Conservation (phyloP, 768 basidiomycete genomes). For the Rossbeevera mucosa region DNA sequence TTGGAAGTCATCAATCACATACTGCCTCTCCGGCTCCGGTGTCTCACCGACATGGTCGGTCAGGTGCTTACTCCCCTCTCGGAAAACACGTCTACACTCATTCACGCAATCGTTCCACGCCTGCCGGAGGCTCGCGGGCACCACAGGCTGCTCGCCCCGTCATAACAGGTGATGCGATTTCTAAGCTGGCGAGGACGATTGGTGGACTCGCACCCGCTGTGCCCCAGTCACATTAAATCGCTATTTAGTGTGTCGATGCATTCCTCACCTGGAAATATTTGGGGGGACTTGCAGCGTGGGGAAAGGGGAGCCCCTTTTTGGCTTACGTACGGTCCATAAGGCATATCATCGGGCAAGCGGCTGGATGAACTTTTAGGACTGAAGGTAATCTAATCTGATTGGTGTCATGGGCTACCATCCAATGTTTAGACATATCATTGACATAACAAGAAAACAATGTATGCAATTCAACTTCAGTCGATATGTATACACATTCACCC, state of each 20-base stretch:
- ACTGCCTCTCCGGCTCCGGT: constrained; percentile 20
- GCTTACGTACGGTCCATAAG: too few relatives aligned
- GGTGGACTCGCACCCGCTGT: constrained; percentile 34
- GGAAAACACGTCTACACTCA: constrained; percentile 35
- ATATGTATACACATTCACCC: not conserved
- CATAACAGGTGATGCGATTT: constrained; percentile 67
- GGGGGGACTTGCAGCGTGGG: too few relatives aligned
- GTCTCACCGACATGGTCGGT: constrained; percentile 36
- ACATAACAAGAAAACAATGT: not conserved
- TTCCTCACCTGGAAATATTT: too few relatives aligned
- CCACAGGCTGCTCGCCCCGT: constrained; percentile 58
- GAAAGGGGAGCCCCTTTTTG: too few relatives aligned
- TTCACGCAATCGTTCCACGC: constrained; percentile 62
- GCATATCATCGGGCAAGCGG: too few relatives aligned
- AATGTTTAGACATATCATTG: too few relatives aligned
- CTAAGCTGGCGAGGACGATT: constrained; percentile 59
- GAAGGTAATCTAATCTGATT: too few relatives aligned
- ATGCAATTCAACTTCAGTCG: not conserved
- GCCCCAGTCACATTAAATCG: too few relatives aligned
- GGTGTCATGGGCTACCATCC: too few relatives aligned
- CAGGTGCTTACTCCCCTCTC: constrained; percentile 43
- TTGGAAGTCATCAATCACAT: constrained; percentile 29
- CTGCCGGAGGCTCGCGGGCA: constrained; percentile 40
- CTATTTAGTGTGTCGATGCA: too few relatives aligned
- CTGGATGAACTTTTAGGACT: too few relatives aligned